Percentiles rank a stretch among this genome's conserved stretches.
Evolutionary conservation across 805 yeast species (phyloP).

Genomic region (Lachancea sp.): DNA sequence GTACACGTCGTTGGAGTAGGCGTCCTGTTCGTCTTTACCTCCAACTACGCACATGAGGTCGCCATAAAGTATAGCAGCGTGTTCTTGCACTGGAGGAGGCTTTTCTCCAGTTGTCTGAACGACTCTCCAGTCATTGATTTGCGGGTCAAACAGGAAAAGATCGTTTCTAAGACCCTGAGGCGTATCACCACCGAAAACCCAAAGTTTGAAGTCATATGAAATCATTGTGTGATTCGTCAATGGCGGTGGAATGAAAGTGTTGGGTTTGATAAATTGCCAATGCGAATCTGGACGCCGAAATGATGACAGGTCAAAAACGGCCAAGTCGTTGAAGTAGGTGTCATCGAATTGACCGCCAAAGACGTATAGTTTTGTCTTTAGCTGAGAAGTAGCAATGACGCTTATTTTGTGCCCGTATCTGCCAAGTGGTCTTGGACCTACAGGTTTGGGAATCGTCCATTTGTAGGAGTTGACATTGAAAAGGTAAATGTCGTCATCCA

Average conservation of each 20-base stretch:
- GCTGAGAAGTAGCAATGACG: slow-evolving; percentile 58
- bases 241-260: slow-evolving; percentile 53
- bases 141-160: slow-evolving; percentile 75
- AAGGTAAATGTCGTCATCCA: slow-evolving; percentile 86
- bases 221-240: slow-evolving; percentile 88
- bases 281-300: slow-evolving; percentile 76
- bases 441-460: slow-evolving; percentile 74
- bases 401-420: slow-evolving; percentile 91
- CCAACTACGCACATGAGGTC: slow-evolving; percentile 82
- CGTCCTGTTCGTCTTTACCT: slow-evolving; percentile 74
- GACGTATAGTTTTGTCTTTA: slow-evolving; percentile 58
- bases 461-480: slow-evolving; percentile 71
- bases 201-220: slow-evolving; percentile 68
- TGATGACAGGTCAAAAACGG: slow-evolving; percentile 78
- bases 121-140: slow-evolving; percentile 60
- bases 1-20: slow-evolving; percentile 56
- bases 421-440: slow-evolving; percentile 76
- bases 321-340: slow-evolving; percentile 72
- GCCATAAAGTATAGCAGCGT: slow-evolving; percentile 72
- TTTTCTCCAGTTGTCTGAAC: slow-evolving; percentile 46
- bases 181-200: slow-evolving; percentile 90
- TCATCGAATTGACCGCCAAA: slow-evolving; percentile 96
- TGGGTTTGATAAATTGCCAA: slow-evolving; percentile 70
- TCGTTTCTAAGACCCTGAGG: slow-evolving; percentile 64
- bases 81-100: slow-evolving; percentile 89